Evolutionary conservation across 2,329 filamentous ascomycete species (phyloP), one percentile per base, ranked within the genome.

Genomic region (Orbilia ellipsospora): DNA sequence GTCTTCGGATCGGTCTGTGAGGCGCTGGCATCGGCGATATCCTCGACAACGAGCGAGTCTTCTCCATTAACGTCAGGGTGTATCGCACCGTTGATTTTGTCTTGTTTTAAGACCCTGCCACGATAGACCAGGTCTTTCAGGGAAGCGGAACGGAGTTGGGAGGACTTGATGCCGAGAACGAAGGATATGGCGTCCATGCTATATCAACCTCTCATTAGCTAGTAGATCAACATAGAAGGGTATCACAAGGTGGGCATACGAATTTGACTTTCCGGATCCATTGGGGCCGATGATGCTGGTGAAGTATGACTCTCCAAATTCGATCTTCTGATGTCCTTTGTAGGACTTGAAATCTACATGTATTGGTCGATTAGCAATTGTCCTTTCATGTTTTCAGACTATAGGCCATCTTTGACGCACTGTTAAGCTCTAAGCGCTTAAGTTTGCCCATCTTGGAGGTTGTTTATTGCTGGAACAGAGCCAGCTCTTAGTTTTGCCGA

Each of bases 151-250:
- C 95, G 93, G 65, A 99, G 86, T 82, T 98, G 94, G n/a, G 94
- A 96, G 2, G 95, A 99, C 82, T 98, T 97, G 83, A 99, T 98
- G 78, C 95, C 95, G 69, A 99, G 88, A 73, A 99, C 95, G 83
- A 99, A 99, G 78, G 95, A 99, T 80, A 99, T 99, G 79, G 95
- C 95, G 82, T 99, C 95, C 95, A 99, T 99, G 74, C 92, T 96
- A 80, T 20, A 78, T 26, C 36, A 52, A 12, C 44, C 16, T 23
- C 1, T 13, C 16, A 40, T 70, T 16, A 73, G 63, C 55, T 26
- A 44, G 15, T 16, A 3, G 6, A 20, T 18, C 40, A 26, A 23
- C 20, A 57, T 55, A 36, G 4, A 18, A 40, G 20, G 16, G 52
- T 40, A 50, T 42, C 10, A 78, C 50, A 36, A 85, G 1, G 10